phyloP scores from a whole-genome alignment of 371 early-diverging fungal species.

The Mucor saturninus region DNA sequence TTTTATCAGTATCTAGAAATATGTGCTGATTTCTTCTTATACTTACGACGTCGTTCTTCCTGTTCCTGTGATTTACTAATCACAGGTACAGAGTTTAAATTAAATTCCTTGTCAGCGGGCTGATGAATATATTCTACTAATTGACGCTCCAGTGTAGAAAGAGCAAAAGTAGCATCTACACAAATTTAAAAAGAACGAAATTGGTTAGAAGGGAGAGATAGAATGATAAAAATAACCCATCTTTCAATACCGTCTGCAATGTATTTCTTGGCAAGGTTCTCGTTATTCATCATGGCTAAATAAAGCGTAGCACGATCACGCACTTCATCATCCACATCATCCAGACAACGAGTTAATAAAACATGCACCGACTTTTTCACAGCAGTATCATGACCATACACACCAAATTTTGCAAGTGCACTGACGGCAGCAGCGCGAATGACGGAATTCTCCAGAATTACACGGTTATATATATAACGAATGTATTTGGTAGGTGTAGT shows the following conservation, averaged over 20 bases:
- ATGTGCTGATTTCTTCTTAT: too few relatives aligned
- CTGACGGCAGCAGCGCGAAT: conserved; percentile 97
- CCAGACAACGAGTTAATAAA: conserved; percentile 90
- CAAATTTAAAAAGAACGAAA: too few relatives aligned
- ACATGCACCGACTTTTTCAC: conserved; percentile 84
- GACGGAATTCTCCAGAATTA: conserved; percentile 95
- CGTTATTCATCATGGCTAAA: conserved; percentile 77
- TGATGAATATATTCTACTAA: conserved; percentile 83
- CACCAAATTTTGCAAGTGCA: conserved; percentile 93
- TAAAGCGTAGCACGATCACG: conserved; percentile 95
- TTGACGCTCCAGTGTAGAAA: conserved; percentile 85
- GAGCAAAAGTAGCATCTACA: conserved; percentile 76
- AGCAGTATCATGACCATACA: conserved; percentile 72
- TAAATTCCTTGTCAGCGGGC: conserved; percentile 64
- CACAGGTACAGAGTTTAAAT: conserved; percentile 79
- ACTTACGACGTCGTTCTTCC: conserved; percentile 55
- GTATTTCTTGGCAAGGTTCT: conserved; percentile 60
- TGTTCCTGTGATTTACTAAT: conserved; percentile 84
- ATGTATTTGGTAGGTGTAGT: conserved; percentile 94
- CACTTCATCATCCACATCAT: conserved; percentile 98
- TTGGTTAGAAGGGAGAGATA: too few relatives aligned
- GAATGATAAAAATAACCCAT: too few relatives aligned
- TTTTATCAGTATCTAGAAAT: too few relatives aligned
- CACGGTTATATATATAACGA: conserved; percentile 98
- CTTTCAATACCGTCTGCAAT: conserved; percentile 54